Conservation (phyloP, 108 stramenopile species). For the Fragilaria crotonensis region DNA sequence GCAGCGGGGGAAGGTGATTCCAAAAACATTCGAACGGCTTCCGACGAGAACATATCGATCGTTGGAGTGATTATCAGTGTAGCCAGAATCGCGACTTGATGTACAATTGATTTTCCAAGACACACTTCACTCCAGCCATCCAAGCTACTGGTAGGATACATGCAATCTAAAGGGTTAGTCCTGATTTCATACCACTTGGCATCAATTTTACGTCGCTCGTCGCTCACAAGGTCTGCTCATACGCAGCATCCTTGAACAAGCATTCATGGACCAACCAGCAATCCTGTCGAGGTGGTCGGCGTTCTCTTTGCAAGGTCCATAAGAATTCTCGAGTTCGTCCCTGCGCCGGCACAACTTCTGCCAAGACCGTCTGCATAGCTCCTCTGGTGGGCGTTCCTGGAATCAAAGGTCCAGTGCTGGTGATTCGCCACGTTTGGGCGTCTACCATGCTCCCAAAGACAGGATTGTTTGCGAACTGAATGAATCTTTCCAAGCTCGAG, state of each 20-base stretch:
- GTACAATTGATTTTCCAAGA: too few relatives aligned
- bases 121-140: too few relatives aligned
- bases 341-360: constrained; percentile 22
- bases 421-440: constrained; percentile 33
- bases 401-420: constrained; percentile 52
- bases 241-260: constrained; percentile 50
- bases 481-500: constrained; percentile 54
- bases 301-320: constrained; percentile 69
- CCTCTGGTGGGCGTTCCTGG: constrained; percentile 49
- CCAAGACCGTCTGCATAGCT: constrained; percentile 64
- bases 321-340: constrained; percentile 27
- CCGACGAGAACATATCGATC: too few relatives aligned
- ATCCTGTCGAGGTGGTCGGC: constrained; percentile 70
- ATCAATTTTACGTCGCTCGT: too few relatives aligned
- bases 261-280: constrained; percentile 77
- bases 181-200: too few relatives aligned
- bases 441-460: constrained; percentile 60
- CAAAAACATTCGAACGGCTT: too few relatives aligned
- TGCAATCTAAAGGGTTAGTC: too few relatives aligned
- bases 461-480: constrained; percentile 63
- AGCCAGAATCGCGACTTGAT: too few relatives aligned
- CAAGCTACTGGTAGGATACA: too few relatives aligned
- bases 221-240: constrained; percentile 26
- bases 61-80: too few relatives aligned
- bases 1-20: too few relatives aligned